These are phyloP conservation scores for Stagonosporopsis cucurbitacearum DNA, from an alignment of 2,329 filamentous ascomycete species.

Conservation along the genomic window DNA sequence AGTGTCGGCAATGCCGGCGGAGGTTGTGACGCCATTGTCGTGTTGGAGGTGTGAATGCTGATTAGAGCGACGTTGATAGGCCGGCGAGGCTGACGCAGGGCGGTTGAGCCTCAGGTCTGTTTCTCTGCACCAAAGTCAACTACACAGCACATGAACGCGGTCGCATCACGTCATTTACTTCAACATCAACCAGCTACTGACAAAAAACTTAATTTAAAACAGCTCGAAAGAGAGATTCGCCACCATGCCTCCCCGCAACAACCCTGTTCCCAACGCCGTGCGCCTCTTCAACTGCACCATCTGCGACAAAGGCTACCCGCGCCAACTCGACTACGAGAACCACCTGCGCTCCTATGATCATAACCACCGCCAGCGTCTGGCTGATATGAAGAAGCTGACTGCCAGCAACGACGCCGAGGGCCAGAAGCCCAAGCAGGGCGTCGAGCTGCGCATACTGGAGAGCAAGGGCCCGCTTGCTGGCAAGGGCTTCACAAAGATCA, in stretches of 20 bases:
- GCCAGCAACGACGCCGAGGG: conserved; percentile 36
- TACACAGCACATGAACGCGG: background rate
- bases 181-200: background rate
- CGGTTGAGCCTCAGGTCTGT: background rate
- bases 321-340: conserved; percentile 95
- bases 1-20: conserved; percentile 8
- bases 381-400: conserved; percentile 78
- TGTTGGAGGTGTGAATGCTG: conserved; percentile 24
- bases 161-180: background rate
- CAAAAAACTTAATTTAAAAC: background rate
- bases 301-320: conserved; percentile 90
- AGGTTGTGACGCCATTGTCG: conserved; percentile 14
- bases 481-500: conserved; percentile 39
- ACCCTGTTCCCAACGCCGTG: conserved; percentile 53
- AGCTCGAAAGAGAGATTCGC: conserved; percentile 36
- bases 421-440: conserved; percentile 26
- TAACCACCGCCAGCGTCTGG: conserved; percentile 75
- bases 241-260: conserved; percentile 45
- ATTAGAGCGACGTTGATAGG: conserved; percentile 43
- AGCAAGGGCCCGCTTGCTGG: conserved; percentile 27
- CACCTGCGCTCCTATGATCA: conserved; percentile 96
- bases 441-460: conserved; percentile 37
- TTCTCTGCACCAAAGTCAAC: background rate
- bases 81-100: conserved; percentile 12
- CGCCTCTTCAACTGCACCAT: conserved; percentile 63